These are phyloP conservation scores for Samsoniella hepiali DNA, from an alignment of 2,329 filamentous ascomycete species.

Conservation along the genomic window DNA sequence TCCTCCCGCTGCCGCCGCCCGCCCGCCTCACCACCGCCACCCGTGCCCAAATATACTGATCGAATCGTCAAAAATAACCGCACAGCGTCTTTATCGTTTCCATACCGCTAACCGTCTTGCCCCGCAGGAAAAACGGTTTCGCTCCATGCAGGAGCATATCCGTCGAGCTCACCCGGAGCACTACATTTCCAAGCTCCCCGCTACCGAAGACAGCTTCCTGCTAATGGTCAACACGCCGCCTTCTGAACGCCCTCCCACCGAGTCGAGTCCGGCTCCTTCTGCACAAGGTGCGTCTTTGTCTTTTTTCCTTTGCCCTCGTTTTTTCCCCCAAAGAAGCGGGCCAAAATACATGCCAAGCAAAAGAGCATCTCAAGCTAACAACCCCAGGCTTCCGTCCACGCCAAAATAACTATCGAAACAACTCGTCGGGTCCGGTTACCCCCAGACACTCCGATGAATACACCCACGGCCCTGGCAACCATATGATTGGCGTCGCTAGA, in stretches of 20 bases:
- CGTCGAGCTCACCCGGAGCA: constrained; percentile 94
- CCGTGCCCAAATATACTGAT: background rate
- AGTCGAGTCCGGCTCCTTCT: constrained; percentile 32
- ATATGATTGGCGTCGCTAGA: constrained; percentile 58
- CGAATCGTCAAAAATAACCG: background rate
- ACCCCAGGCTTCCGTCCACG: constrained; percentile 54
- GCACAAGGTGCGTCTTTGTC: constrained; percentile 31
- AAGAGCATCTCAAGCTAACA: background rate
- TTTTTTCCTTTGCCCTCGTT: constrained; percentile 21
- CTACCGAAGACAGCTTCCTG: constrained; percentile 95
- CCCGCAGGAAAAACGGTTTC: constrained; percentile 78
- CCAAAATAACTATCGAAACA: constrained; percentile 64
- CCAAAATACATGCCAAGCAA: background rate
- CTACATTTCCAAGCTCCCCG: constrained; percentile 96
- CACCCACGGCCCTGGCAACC: constrained; percentile 40
- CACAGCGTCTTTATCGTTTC: constrained; percentile 7
- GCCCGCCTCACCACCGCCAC: too few species aligned
- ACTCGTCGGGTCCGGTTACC: constrained; percentile 63
- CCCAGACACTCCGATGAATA: constrained; percentile 69
- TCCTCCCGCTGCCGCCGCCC: background rate
- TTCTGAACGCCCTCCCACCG: constrained; percentile 56
- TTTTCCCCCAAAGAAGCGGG: background rate
- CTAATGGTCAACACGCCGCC: constrained; percentile 93
- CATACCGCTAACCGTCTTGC: constrained; percentile 20
- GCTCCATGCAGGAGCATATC: constrained; percentile 99